Percentiles rank a stretch among this genome's conserved stretches.
These are phyloP conservation scores for Cetradonia linearis DNA, from an alignment of 495 filamentous ascomycete species.

Conservation along the genomic window DNA sequence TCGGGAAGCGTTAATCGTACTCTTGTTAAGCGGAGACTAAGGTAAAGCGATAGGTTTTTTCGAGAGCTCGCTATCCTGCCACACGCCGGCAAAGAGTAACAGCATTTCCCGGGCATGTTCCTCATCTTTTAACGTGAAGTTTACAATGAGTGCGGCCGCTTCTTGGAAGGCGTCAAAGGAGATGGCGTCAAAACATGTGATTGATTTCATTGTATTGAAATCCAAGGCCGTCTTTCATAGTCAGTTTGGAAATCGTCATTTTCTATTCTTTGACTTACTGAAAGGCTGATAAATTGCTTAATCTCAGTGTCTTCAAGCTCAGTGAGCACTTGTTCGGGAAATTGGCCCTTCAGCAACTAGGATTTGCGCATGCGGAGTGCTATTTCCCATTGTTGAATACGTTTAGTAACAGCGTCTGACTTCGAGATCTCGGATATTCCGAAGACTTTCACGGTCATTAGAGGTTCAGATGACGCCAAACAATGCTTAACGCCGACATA, in stretches of 20 bases:
- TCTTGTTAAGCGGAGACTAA: conserved; percentile 6
- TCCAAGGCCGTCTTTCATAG: background rate
- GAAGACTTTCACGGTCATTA: background rate
- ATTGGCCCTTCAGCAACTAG: background rate
- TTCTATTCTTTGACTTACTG: background rate
- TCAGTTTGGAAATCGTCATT: background rate
- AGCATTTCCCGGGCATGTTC: background rate
- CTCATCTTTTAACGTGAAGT: conserved; percentile 21
- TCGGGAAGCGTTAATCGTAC: too few relatives aligned
- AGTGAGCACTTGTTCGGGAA: background rate
- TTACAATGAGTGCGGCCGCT: conserved; percentile 23
- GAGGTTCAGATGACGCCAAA: background rate
- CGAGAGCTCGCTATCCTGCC: background rate
- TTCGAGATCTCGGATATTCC: background rate
- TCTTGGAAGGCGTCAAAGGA: conserved; percentile 27
- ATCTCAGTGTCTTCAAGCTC: background rate
- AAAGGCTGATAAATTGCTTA: background rate
- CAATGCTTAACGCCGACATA: background rate
- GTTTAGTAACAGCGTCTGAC: background rate
- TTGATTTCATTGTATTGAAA: background rate
- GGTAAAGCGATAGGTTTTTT: background rate
- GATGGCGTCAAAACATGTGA: background rate
- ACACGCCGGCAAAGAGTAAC: conserved; percentile 6
- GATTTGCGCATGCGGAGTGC: background rate
- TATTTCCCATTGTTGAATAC: background rate